Conservation (phyloP, 2,329 filamentous ascomycete species). For the Diaporthe velutina region DNA sequence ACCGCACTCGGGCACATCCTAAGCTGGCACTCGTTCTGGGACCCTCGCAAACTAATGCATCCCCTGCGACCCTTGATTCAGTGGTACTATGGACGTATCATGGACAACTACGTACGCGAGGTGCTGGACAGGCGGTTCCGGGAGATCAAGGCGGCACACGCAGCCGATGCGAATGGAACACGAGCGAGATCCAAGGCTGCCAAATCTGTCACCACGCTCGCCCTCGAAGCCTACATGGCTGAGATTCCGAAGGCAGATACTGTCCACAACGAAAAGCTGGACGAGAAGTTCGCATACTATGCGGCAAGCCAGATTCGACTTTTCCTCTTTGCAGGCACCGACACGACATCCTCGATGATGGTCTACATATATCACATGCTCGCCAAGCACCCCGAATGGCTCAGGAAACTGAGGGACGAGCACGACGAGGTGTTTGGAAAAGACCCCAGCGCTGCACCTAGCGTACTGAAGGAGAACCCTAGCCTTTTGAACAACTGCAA, state of each 20-base stretch:
- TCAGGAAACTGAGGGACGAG: neutral
- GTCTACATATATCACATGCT: conserved; percentile 22
- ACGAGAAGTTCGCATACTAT: conserved; percentile 14
- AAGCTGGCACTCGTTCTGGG: conserved; percentile 22
- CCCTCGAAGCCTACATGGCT: conserved; percentile 20
- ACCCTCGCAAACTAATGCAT: conserved; percentile 22
- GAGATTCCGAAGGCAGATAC: neutral
- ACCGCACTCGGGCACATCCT: neutral
- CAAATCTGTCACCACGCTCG: conserved; percentile 23
- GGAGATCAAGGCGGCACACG: conserved; percentile 7
- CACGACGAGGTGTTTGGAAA: conserved; percentile 12
- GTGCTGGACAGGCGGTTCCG: neutral
- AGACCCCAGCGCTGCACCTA: neutral
- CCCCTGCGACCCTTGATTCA: conserved; percentile 7
- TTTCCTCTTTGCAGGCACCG: conserved; percentile 22
- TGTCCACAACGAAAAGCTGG: neutral
- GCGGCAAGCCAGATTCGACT: conserved; percentile 15
- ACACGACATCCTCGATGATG: conserved; percentile 9
- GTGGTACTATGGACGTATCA: neutral
- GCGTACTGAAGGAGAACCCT: neutral
- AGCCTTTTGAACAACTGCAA: conserved; percentile 9
- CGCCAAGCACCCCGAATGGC: conserved; percentile 25
- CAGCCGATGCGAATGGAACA: neutral
- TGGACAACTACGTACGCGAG: neutral
- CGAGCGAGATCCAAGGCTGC: neutral